These are phyloP conservation scores for Knufia petricola DNA, from an alignment of 2,329 filamentous ascomycete genomes.

Conservation along the genomic window DNA sequence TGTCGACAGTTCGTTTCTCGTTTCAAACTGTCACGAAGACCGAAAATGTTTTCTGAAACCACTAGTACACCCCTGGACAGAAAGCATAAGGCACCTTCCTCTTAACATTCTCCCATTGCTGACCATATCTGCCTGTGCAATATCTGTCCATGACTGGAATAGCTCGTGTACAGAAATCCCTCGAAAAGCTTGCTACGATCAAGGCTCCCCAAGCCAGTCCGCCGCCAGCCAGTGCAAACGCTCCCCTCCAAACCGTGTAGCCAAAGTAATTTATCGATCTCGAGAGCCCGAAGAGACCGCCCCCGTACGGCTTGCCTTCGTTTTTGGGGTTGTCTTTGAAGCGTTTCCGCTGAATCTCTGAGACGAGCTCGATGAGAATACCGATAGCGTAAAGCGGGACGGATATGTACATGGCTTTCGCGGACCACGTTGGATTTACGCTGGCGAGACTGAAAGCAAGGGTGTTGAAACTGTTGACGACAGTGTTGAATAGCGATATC, in stretches of 20 bases:
- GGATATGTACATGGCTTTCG: slow-evolving; percentile 39
- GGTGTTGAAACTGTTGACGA: slow-evolving; percentile 47
- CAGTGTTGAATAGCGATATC: slow-evolving; percentile 44
- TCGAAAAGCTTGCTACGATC: slow-evolving; percentile 35
- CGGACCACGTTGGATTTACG: slow-evolving; percentile 23
- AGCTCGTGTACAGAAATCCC: slow-evolving; percentile 36
- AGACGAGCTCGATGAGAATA: slow-evolving; percentile 44
- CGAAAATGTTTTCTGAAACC: too few species aligned
- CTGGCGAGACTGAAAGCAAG: slow-evolving; percentile 43
- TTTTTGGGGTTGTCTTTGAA: slow-evolving; percentile 45
- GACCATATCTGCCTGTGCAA: slow-evolving; percentile 35
- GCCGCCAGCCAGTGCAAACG: slow-evolving; percentile 40
- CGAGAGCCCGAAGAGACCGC: slow-evolving; percentile 41
- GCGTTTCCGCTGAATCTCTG: slow-evolving; percentile 47
- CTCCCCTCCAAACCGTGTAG: slow-evolving; percentile 43
- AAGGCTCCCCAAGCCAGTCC: slow-evolving; percentile 38
- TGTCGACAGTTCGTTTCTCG: too few species aligned
- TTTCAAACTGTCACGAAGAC: too few species aligned
- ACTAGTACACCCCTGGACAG: slow-evolving; percentile 30
- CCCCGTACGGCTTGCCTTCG: slow-evolving; percentile 43
- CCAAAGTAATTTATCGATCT: slow-evolving; percentile 48
- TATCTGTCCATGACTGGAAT: slow-evolving; percentile 44
- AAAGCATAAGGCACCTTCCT: slow-evolving; percentile 31
- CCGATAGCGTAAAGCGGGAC: slow-evolving; percentile 42
- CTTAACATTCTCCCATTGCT: slow-evolving; percentile 31